Evolutionary conservation across 345 rosid genomes (phyloP), one percentile per base, ranked within the genome.

Genomic region (Aquilaria sinensis): DNA sequence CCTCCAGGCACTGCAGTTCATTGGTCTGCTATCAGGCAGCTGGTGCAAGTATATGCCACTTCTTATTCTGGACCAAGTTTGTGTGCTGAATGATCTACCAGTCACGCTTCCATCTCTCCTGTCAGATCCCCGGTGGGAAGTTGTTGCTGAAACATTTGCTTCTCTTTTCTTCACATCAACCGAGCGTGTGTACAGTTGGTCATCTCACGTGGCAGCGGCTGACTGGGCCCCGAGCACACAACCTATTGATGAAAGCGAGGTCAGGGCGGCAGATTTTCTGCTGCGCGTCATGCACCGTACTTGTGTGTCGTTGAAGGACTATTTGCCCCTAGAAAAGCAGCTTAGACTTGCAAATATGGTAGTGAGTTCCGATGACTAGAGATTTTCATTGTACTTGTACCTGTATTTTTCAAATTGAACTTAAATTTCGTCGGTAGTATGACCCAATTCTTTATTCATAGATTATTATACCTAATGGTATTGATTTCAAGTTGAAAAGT

Each of bases 41-140:
- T 83, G 92, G 78, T 84, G 92, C 77, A 86, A 82, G 72, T 93
- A 87, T 67, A 90, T 87, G 98, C 92, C 97, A 34, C 77, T 89
- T 67, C 77, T 93, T 62, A 80, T 82, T 66, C 62, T 83, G 62
- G 96, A 93, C 67, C 74, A 43, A 31, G 49, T 66, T 14, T 80
- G 79, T 0, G 83, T 87, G 53, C 65, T 89, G 67, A 72, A 73
- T 10, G 94, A 87, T 75, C 80, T 93, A 53, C 87, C 97, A 2
- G 82, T 93, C 52, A 86, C 87, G 16, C 80, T 93, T 15, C 29
- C 85, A 12, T 83, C 87, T 56, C 87, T 93, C 55, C 56, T 93
- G 53, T 70, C 74, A 10, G 82, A 84, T 55, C 86, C 82, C 23
- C 64, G 67, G 67, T 93, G 89, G 85, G 85, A 80, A 67, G 69